Percentiles rank a stretch among this genome's conserved stretches.
Conservation (phyloP, 2,329 filamentous ascomycete species). For the Phaeosphaeriaceae sp. region DNA sequence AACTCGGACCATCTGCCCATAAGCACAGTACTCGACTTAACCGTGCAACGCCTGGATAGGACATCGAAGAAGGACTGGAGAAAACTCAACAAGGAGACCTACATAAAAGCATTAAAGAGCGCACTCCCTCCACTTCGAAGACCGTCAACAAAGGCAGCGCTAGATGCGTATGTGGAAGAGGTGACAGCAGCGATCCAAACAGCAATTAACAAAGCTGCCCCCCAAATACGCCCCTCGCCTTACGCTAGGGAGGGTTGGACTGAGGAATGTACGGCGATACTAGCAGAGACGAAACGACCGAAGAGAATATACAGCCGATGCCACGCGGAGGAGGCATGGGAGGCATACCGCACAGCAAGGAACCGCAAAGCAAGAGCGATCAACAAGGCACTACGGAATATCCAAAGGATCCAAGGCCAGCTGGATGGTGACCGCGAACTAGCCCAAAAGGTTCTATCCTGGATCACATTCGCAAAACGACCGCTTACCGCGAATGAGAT, state of each 20-base stretch:
- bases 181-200: constrained; percentile 10
- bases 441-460: constrained; percentile 39
- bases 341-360: constrained; percentile 21
- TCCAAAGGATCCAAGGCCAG: constrained; percentile 52
- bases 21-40: too few relatives aligned
- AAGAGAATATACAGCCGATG: constrained; percentile 11
- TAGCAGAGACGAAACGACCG: constrained; percentile 17
- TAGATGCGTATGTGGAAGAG: constrained; percentile 12
- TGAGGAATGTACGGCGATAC: constrained; percentile 14
- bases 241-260: constrained; percentile 10
- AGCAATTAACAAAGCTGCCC: constrained; percentile 12
- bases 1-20: too few relatives aligned
- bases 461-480: constrained; percentile 17
- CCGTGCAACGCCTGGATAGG: too few relatives aligned
- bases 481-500: constrained; percentile 21
- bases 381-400: constrained; percentile 19
- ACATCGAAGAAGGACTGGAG: constrained; percentile 10
- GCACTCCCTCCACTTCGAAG: constrained; percentile 14
- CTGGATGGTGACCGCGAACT: constrained; percentile 33
- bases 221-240: constrained; percentile 1
- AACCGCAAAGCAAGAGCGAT: constrained; percentile 33
- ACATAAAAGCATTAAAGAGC: constrained; percentile 11
- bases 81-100: constrained; percentile 7
- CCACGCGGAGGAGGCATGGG: constrained; percentile 11
- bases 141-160: constrained; percentile 10